These are phyloP conservation scores for Nasturtium officinale DNA, from an alignment of 345 rosid species.

Conservation along the genomic window DNA sequence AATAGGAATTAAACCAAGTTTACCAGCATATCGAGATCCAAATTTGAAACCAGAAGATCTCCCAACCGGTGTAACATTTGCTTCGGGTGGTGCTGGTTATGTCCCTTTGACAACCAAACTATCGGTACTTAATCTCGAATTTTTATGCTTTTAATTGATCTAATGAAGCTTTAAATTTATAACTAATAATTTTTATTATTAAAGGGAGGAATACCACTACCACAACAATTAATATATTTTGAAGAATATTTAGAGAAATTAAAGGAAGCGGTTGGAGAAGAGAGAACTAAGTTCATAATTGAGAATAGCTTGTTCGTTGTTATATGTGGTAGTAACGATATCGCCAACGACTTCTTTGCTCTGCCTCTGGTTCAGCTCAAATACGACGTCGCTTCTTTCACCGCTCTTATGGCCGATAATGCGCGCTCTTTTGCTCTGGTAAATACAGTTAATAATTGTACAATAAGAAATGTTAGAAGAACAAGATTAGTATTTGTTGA, in stretches of 20 bases:
- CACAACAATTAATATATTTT: constrained; percentile 51
- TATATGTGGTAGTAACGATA: constrained; percentile 65
- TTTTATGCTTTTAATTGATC: neutral
- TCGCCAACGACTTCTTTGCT: constrained; percentile 51
- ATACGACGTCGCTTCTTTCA: constrained; percentile 46
- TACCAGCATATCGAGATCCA: constrained; percentile 67
- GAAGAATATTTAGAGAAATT: constrained; percentile 53
- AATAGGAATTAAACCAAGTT: constrained; percentile 49
- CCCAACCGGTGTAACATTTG: constrained; percentile 68
- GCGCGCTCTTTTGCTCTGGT: constrained; percentile 51
- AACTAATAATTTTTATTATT: neutral
- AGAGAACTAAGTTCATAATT: constrained; percentile 46
- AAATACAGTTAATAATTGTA: neutral
- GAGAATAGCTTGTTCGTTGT: constrained; percentile 47
- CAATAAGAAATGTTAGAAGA: neutral
- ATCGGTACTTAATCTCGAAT: constrained; percentile 39
- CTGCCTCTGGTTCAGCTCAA: constrained; percentile 38
- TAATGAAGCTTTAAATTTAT: neutral
- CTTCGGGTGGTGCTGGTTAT: constrained; percentile 64
- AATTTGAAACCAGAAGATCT: constrained; percentile 55
- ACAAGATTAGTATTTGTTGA: neutral
- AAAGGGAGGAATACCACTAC: constrained; percentile 49
- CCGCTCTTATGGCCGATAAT: constrained; percentile 46
- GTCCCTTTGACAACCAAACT: constrained; percentile 55
- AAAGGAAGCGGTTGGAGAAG: constrained; percentile 49